These are phyloP conservation scores for Scorias spongiosa DNA, from an alignment of 2,329 filamentous ascomycete species.

Conservation along the genomic window DNA sequence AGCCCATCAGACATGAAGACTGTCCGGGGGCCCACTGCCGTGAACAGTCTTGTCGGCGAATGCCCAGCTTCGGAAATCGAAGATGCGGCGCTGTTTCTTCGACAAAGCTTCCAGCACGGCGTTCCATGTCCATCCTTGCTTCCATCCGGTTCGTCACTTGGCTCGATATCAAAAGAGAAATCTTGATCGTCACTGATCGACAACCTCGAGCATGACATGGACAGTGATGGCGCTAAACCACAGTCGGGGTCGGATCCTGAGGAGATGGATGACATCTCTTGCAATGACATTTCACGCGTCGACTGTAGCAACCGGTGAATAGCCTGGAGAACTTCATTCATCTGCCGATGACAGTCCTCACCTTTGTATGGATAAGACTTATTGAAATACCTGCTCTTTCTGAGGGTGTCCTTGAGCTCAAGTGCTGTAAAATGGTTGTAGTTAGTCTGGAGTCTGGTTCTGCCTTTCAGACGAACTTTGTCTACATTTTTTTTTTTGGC, in stretches of 20 bases:
- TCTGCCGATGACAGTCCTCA: not conserved
- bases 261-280: not conserved
- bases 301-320: not conserved
- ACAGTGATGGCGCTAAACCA: not conserved
- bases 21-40: not conserved
- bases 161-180: not conserved
- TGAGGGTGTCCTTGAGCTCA: not conserved
- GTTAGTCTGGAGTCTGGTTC: not conserved
- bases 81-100: constrained; percentile 1
- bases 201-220: not conserved
- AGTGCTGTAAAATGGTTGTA: not conserved
- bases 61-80: constrained; percentile 1
- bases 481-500: not conserved
- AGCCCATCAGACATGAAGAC: not conserved
- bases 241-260: not conserved
- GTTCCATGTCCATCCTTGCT: not conserved
- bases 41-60: not conserved
- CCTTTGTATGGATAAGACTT: not conserved
- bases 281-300: not conserved
- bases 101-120: not conserved
- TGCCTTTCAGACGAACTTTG: not conserved
- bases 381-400: not conserved
- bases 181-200: not conserved
- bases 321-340: not conserved
- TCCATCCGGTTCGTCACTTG: not conserved